Percentiles rank a stretch among this genome's conserved stretches.
phyloP scores from a whole-genome alignment of 2,329 filamentous ascomycete species.

The Phialophora macrospora region DNA sequence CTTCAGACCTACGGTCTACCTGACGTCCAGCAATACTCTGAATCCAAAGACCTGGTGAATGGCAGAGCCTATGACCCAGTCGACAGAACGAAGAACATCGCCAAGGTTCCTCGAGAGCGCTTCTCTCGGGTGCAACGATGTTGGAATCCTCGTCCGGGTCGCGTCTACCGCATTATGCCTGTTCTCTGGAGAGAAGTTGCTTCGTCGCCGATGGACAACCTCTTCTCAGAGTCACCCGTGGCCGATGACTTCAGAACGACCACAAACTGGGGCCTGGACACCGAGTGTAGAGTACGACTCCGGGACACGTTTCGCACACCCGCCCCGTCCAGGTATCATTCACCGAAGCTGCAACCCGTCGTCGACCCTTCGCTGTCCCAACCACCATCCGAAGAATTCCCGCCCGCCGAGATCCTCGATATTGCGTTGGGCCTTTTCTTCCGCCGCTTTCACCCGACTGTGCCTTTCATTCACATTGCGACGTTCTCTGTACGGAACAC shows the following conservation, averaged over 20 bases:
- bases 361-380: conserved; percentile 41
- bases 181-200: conserved; percentile 50
- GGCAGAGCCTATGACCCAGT: conserved; percentile 17
- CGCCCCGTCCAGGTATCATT: conserved; percentile 32
- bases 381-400: conserved; percentile 45
- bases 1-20: conserved; percentile 30
- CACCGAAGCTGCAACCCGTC: conserved; percentile 35
- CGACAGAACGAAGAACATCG: conserved; percentile 34
- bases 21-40: conserved; percentile 20
- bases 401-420: conserved; percentile 59
- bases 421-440: conserved; percentile 61
- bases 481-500: conserved; percentile 58
- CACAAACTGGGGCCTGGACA: conserved; percentile 46
- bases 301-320: conserved; percentile 46
- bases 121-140: conserved; percentile 51
- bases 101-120: conserved; percentile 48
- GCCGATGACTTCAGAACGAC: conserved; percentile 33
- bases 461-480: conserved; percentile 60
- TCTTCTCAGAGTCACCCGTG: conserved; percentile 43
- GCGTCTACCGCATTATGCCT: conserved; percentile 49
- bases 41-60: conserved; percentile 26
- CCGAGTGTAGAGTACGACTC: conserved; percentile 49
- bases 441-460: conserved; percentile 58
- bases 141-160: conserved; percentile 49
- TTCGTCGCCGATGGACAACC: conserved; percentile 46